Conservation (phyloP, 2,329 filamentous ascomycete species). For the Sporothrix humicola region DNA sequence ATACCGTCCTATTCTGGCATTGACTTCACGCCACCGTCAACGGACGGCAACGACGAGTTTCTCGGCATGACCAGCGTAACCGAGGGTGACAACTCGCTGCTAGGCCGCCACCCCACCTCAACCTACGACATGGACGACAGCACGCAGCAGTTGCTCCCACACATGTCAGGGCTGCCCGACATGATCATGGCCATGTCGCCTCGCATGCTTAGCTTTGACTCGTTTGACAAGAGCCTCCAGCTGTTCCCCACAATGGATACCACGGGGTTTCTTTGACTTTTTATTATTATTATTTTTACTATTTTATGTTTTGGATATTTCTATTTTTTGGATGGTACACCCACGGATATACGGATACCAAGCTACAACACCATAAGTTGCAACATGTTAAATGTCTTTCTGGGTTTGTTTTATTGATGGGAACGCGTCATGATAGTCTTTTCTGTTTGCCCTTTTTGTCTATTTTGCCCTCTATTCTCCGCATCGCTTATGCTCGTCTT, state of each 20-base stretch:
- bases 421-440: background rate
- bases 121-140: slow-evolving; percentile 26
- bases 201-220: slow-evolving; percentile 39
- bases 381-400: background rate
- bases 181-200: slow-evolving; percentile 39
- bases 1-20: slow-evolving; percentile 26
- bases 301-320: no score
- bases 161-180: slow-evolving; percentile 35
- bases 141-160: slow-evolving; percentile 31
- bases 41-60: slow-evolving; percentile 29
- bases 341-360: background rate
- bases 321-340: no score
- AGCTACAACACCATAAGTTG: background rate
- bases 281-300: no score
- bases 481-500: no score
- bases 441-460: background rate
- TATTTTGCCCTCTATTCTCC: background rate
- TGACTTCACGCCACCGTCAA: slow-evolving; percentile 30
- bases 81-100: background rate
- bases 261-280: slow-evolving; percentile 14
- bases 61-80: slow-evolving; percentile 6
- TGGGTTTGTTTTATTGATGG: no score
- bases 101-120: slow-evolving; percentile 13
- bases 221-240: slow-evolving; percentile 38
- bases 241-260: slow-evolving; percentile 41